Percentiles rank a stretch among this genome's conserved stretches.
These are phyloP conservation scores for Candida piceae DNA, from an alignment of 805 yeast genomes.

Conservation along the genomic window DNA sequence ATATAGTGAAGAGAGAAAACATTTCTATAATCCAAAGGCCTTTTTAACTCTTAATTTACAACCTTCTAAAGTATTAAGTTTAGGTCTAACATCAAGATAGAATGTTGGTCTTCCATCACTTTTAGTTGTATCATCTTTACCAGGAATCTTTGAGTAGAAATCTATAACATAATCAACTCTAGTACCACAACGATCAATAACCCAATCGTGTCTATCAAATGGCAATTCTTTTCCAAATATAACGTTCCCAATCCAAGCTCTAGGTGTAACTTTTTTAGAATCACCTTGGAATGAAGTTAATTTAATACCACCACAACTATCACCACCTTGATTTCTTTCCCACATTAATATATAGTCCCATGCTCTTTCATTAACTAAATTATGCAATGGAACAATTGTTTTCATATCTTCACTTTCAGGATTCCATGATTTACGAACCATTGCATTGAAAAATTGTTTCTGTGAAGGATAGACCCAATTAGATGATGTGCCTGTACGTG, in stretches of 20 bases:
- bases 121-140: slow-evolving; percentile 39
- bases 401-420: slow-evolving; percentile 82
- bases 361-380: slow-evolving; percentile 87
- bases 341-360: slow-evolving; percentile 81
- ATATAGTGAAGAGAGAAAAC: no score
- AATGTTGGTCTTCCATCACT: slow-evolving; percentile 41
- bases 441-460: slow-evolving; percentile 90
- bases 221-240: slow-evolving; percentile 70
- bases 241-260: slow-evolving; percentile 65
- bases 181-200: slow-evolving; percentile 76
- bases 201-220: slow-evolving; percentile 97
- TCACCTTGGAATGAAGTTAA: slow-evolving; percentile 88
- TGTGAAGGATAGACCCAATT: slow-evolving; percentile 97
- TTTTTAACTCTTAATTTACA: slow-evolving; percentile 58
- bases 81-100: slow-evolving; percentile 88
- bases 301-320: slow-evolving; percentile 77
- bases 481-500: slow-evolving; percentile 58
- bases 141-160: slow-evolving; percentile 48
- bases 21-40: slow-evolving; percentile 47
- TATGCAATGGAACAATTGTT: slow-evolving; percentile 90
- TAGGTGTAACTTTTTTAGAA: slow-evolving; percentile 77
- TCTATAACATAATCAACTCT: slow-evolving; percentile 89
- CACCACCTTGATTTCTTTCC: slow-evolving; percentile 62
- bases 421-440: slow-evolving; percentile 85
- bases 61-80: slow-evolving; percentile 79